Evolutionary conservation across 2,329 filamentous ascomycete genomes (phyloP).

Genomic region (Fusarium multiceps): DNA sequence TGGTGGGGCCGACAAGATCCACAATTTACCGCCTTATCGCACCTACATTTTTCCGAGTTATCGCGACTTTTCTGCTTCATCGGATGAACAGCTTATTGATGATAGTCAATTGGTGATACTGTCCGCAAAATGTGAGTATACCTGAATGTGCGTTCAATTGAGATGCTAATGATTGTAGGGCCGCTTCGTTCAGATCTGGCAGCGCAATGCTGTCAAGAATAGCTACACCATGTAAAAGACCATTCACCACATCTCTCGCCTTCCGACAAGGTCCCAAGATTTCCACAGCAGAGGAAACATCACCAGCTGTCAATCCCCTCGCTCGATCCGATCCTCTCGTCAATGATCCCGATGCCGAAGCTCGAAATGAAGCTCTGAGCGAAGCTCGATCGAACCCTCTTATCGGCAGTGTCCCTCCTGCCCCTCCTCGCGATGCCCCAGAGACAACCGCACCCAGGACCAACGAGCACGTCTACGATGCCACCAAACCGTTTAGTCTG

Average conservation of each 20-base stretch:
- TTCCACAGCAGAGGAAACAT: slow-evolving; percentile 1
- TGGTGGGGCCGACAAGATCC: slow-evolving; percentile 38
- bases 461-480: slow-evolving; percentile 42
- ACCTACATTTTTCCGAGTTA: slow-evolving; percentile 48
- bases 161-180: slow-evolving; percentile 41
- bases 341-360: background rate
- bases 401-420: slow-evolving; percentile 6
- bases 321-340: slow-evolving; percentile 16
- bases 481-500: slow-evolving; percentile 43
- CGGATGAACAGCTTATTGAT: slow-evolving; percentile 28
- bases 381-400: slow-evolving; percentile 19
- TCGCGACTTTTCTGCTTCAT: slow-evolving; percentile 44
- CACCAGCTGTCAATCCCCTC: slow-evolving; percentile 9
- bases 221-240: slow-evolving; percentile 41
- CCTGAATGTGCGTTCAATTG: rapidly evolving
- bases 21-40: slow-evolving; percentile 38
- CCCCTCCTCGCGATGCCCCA: slow-evolving; percentile 23
- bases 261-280: slow-evolving; percentile 40
- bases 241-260: slow-evolving; percentile 50
- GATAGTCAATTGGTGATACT: slow-evolving; percentile 39
- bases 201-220: slow-evolving; percentile 49
- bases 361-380: background rate
- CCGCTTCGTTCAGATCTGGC: slow-evolving; percentile 44
- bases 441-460: slow-evolving; percentile 3
- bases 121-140: slow-evolving; percentile 39